Evolutionary conservation across 1,139 yeast genomes (phyloP).

Genomic region (Diutina neorugosa): DNA sequence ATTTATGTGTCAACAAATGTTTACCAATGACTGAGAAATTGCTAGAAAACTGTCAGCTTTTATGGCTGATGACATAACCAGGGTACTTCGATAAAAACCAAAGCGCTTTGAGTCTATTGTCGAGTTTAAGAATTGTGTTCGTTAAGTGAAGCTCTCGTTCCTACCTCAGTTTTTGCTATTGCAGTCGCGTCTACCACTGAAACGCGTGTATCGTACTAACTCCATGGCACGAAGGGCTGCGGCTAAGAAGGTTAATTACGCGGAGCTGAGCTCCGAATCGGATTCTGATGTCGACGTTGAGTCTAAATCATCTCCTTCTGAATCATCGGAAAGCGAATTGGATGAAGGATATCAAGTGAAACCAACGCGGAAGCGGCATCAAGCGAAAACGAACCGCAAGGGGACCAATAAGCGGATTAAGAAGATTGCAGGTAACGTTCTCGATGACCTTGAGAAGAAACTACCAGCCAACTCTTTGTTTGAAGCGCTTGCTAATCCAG

Average conservation of each 20-base stretch:
- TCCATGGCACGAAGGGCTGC: not conserved
- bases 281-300: not conserved
- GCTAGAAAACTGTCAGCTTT: too few species aligned
- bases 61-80: too few species aligned
- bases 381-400: not conserved
- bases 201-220: not conserved
- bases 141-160: too few species aligned
- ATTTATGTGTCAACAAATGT: too few species aligned
- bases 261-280: slow-evolving; percentile 1
- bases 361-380: not conserved
- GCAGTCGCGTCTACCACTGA: not conserved
- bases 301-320: not conserved
- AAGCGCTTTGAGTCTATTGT: too few species aligned
- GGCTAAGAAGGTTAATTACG: not conserved
- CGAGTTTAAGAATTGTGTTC: too few species aligned
- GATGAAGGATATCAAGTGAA: not conserved
- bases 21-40: too few species aligned
- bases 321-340: not conserved
- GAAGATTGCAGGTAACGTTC: not conserved
- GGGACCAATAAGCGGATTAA: not conserved
- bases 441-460: not conserved
- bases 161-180: not conserved
- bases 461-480: slow-evolving; percentile 18
- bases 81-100: too few species aligned
- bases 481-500: slow-evolving; percentile 36